These are phyloP conservation scores for Penicillium fuscoglaucum DNA, from an alignment of 2,329 filamentous ascomycete species.

Conservation along the genomic window DNA sequence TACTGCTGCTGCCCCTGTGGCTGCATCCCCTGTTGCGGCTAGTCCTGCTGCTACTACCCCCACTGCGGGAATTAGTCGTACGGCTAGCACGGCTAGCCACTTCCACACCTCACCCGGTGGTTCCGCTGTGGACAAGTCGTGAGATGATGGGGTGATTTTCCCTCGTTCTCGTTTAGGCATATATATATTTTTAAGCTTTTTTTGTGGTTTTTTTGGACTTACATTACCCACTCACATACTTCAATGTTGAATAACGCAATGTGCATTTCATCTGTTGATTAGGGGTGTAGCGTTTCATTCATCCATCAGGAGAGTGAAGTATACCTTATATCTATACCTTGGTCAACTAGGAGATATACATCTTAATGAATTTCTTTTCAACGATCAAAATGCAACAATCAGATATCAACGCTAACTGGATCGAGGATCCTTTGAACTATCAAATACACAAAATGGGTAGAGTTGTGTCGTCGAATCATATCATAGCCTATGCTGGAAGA, in stretches of 20 bases:
- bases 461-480: not conserved
- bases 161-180: not conserved
- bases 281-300: not conserved
- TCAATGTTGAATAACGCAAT: not conserved
- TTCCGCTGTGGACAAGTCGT: slow-evolving; percentile 21
- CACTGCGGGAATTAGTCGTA: slow-evolving; percentile 22
- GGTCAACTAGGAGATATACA: slow-evolving; percentile 1
- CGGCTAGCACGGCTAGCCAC: slow-evolving; percentile 28
- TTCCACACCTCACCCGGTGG: slow-evolving; percentile 33
- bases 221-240: not conserved
- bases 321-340: not conserved
- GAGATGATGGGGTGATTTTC: not conserved
- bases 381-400: not conserved
- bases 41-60: slow-evolving; percentile 8
- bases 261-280: not conserved
- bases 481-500: not conserved
- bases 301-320: not conserved
- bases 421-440: not conserved
- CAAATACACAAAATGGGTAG: not conserved
- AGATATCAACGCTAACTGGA: slow-evolving; percentile 6
- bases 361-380: slow-evolving; percentile 9
- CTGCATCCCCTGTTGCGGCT: slow-evolving; percentile 10
- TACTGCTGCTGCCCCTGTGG: not conserved
- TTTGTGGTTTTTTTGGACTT: not conserved
- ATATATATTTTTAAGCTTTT: not conserved